Conservation (phyloP, 2,329 filamentous ascomycete genomes). For the Claviceps capensis region DNA sequence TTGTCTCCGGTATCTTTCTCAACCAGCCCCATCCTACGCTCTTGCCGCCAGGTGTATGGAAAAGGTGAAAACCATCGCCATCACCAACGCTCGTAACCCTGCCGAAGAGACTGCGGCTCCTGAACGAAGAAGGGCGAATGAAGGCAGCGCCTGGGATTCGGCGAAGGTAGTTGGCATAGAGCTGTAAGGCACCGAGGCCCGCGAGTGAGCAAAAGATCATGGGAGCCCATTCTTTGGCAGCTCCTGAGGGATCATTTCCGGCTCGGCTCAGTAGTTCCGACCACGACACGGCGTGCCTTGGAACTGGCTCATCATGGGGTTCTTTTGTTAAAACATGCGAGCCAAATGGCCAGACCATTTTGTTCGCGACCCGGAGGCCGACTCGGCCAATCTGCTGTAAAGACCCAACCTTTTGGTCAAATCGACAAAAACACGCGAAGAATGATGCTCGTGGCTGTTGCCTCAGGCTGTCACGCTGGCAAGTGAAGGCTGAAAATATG, state of each 20-base stretch:
- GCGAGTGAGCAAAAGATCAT: conserved; percentile 23
- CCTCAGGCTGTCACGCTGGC: not conserved
- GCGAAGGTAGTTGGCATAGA: conserved; percentile 67
- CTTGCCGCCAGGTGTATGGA: conserved; percentile 84
- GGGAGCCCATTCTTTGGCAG: conserved; percentile 26
- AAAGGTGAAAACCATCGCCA: conserved; percentile 90
- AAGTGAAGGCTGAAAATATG: too few relatives aligned
- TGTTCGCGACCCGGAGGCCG: conserved; percentile 18
- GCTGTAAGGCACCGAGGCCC: conserved; percentile 24
- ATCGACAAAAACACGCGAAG: not conserved
- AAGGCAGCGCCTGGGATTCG: conserved; percentile 68
- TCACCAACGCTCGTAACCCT: conserved; percentile 89
- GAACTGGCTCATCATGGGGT: conserved; percentile 10
- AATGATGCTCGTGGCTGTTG: not conserved
- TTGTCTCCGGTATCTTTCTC: conserved; percentile 56
- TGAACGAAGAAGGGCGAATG: conserved; percentile 63
- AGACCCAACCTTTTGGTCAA: not conserved
- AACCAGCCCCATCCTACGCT: conserved; percentile 88
- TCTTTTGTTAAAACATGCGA: conserved; percentile 14
- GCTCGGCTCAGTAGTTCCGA: conserved; percentile 19
- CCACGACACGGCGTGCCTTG: conserved; percentile 23
- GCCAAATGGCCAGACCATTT: conserved; percentile 29
- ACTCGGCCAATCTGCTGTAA: conserved; percentile 1
- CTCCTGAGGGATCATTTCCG: conserved; percentile 17
- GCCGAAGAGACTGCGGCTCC: conserved; percentile 65